These are phyloP conservation scores for Colletotrichum sp. DNA, from an alignment of 2,329 filamentous ascomycete genomes.

Conservation along the genomic window DNA sequence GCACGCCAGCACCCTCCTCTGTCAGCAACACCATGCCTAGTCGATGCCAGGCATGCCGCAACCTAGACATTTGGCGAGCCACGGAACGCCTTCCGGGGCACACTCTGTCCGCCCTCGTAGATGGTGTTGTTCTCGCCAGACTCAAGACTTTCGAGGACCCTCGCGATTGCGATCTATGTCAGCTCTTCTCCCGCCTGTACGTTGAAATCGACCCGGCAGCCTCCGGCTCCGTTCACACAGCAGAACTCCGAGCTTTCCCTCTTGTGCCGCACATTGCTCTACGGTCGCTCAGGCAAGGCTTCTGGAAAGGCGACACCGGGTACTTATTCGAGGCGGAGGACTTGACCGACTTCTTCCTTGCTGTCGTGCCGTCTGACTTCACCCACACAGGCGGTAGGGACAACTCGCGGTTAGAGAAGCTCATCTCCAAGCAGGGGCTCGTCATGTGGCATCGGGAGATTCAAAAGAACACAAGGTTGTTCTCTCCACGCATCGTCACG, in stretches of 20 bases:
- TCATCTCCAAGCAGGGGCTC: not conserved
- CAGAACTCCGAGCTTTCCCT: not conserved
- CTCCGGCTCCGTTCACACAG: not conserved
- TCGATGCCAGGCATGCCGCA: not conserved
- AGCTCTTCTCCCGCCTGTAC: not conserved
- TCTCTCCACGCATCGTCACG: not conserved
- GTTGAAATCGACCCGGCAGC: not conserved
- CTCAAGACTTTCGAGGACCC: not conserved
- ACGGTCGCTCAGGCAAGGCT: not conserved
- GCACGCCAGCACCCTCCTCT: not conserved
- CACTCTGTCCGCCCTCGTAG: not conserved
- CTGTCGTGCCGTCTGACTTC: not conserved
- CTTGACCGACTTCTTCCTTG: slow-evolving; percentile 1
- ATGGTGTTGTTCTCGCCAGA: not conserved
- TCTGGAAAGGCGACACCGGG: not conserved
- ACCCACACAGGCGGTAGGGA: not conserved
- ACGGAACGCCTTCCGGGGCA: slow-evolving; percentile 1
- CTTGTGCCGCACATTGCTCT: not conserved
- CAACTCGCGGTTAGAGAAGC: not conserved
- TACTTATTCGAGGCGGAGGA: not conserved
- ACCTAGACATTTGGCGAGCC: not conserved
- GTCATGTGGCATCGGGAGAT: slow-evolving; percentile 1
- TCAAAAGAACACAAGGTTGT: not conserved
- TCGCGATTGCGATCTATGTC: not conserved
- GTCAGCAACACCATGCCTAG: not conserved